phyloP scores from a whole-genome alignment of 1,284 basidiomycete genomes.

The Ustilago hordei region DNA sequence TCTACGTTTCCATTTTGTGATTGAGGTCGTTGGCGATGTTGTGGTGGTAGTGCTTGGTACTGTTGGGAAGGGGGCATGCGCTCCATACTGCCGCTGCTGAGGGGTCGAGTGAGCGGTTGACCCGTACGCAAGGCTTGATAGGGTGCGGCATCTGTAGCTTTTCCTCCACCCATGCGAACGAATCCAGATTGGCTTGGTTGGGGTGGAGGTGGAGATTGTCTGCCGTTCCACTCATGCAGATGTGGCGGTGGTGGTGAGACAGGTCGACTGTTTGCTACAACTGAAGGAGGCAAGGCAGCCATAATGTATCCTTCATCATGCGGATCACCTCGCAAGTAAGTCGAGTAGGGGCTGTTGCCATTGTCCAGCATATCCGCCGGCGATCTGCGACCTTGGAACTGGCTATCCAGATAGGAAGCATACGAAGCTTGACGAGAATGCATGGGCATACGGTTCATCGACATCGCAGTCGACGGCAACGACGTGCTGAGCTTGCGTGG shows the following conservation, averaged over 20 bases:
- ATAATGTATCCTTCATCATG: constrained; percentile 64
- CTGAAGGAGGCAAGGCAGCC: constrained; percentile 54
- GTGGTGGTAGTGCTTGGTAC: constrained; percentile 18
- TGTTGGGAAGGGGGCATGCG: constrained; percentile 32
- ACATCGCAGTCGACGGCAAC: constrained; percentile 28
- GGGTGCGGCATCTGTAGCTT: constrained; percentile 54
- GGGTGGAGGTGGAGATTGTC: constrained; percentile 30
- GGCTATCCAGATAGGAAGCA: constrained; percentile 57
- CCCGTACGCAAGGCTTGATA: constrained; percentile 38
- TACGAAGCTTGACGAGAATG: constrained; percentile 58
- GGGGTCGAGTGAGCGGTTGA: constrained; percentile 10
- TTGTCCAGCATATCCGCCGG: constrained; percentile 46
- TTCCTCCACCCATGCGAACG: constrained; percentile 57
- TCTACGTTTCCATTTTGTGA: constrained; percentile 33
- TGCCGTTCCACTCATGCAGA: constrained; percentile 34
- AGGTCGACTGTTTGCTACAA: constrained; percentile 14
- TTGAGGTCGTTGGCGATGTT: constrained; percentile 29
- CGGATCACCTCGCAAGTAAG: constrained; percentile 51
- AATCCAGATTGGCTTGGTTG: constrained; percentile 49
- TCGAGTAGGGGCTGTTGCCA: constrained; percentile 48
- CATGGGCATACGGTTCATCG: constrained; percentile 48
- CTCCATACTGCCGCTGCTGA: constrained; percentile 37
- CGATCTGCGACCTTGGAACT: constrained; percentile 38
- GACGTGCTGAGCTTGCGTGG: constrained; percentile 37
- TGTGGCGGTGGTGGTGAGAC: constrained; percentile 41